These are phyloP conservation scores for Raphanus sativus DNA, from an alignment of 345 rosid genomes.

Conservation along the genomic window DNA sequence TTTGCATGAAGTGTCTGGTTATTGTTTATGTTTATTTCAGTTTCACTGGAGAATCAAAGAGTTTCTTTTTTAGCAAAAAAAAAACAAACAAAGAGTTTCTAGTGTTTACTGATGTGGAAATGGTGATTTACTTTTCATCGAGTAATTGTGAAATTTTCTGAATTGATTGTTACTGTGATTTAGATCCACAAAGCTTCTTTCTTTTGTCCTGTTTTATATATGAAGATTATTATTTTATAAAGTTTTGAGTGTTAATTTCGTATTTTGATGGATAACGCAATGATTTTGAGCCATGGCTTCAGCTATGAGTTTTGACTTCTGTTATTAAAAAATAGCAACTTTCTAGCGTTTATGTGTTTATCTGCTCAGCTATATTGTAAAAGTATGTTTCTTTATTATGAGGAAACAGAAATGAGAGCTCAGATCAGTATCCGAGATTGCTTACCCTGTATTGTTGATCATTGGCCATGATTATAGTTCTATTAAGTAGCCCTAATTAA, in stretches of 20 bases:
- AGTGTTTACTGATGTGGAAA: conserved; percentile 2
- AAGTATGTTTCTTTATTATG: conserved; percentile 1
- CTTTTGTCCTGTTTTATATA: not conserved
- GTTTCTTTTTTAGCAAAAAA: not conserved
- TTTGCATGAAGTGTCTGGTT: conserved; percentile 24
- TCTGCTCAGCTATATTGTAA: conserved; percentile 3
- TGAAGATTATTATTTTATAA: not conserved
- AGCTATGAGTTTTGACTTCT: conserved; percentile 11
- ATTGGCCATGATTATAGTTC: not conserved
- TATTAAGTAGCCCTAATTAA: not conserved
- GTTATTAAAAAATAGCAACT: too few relatives aligned
- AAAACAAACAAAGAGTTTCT: too few relatives aligned
- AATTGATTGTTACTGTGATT: conserved; percentile 9
- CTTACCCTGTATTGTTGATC: not conserved
- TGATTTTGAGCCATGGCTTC: conserved; percentile 5
- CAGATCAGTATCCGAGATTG: not conserved
- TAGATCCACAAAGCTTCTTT: conserved; percentile 24
- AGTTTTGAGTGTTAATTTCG: not conserved
- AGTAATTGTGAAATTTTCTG: not conserved
- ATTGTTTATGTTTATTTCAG: not conserved
- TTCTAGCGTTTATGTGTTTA: not conserved
- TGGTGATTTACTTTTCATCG: not conserved
- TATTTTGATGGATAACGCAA: not conserved
- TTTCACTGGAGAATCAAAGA: conserved; percentile 6
- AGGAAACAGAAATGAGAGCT: not conserved